Evolutionary conservation across 2,329 filamentous ascomycete genomes (phyloP).

Genomic region (Dactylonectria macrodidyma): DNA sequence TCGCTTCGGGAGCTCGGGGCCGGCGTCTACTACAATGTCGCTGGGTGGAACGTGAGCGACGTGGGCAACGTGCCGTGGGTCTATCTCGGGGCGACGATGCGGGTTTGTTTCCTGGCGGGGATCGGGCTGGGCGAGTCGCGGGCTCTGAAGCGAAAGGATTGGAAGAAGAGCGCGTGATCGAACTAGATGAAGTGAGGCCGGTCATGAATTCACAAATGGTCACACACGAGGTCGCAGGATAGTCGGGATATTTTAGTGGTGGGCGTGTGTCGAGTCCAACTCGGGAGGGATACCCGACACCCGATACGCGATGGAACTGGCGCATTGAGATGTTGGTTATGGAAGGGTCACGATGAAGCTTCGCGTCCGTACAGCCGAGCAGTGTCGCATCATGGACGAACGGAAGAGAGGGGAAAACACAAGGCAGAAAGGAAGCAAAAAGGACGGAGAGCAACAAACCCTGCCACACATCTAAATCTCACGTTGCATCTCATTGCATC

Average conservation of each 20-base stretch:
- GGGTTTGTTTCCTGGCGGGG: conserved; percentile 71
- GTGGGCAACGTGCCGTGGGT: conserved; percentile 80
- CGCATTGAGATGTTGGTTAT: conserved; percentile 8
- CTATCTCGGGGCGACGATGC: conserved; percentile 74
- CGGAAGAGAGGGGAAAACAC: conserved; percentile 1
- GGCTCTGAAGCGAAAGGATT: conserved; percentile 45
- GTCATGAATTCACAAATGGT: conserved; percentile 13
- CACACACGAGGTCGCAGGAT: background rate
- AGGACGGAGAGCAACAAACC: conserved; percentile 1
- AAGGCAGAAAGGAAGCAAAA: background rate
- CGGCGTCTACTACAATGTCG: conserved; percentile 74
- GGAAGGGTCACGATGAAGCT: conserved; percentile 24
- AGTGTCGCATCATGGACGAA: conserved; percentile 11
- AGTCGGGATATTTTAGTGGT: conserved; percentile 13
- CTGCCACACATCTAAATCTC: background rate
- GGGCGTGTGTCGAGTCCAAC: conserved; percentile 24
- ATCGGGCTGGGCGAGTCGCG: conserved; percentile 62
- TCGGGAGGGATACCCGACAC: conserved; percentile 32
- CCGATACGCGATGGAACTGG: conserved; percentile 35
- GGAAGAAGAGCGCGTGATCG: conserved; percentile 33
- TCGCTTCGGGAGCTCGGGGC: conserved; percentile 72
- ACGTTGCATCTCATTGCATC: conserved; percentile 8
- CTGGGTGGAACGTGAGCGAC: conserved; percentile 77
- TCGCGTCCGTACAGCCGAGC: conserved; percentile 18
- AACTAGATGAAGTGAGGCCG: conserved; percentile 7